A percentile compares a stretch with the other conserved stretches of the same genome.
Evolutionary conservation across 257 asterid species (phyloP).

Genomic region (Solanum appendiculatum): DNA sequence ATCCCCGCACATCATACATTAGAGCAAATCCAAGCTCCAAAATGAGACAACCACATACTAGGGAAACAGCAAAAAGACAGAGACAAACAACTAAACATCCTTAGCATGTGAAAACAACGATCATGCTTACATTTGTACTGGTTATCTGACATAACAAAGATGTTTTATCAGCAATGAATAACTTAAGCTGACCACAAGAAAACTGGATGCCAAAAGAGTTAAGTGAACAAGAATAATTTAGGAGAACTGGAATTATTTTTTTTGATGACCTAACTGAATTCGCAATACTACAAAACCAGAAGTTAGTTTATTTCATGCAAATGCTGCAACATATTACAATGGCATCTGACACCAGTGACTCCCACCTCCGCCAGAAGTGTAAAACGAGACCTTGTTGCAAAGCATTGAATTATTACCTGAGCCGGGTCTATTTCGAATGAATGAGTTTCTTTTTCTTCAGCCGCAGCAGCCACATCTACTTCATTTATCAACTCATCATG

Average conservation of each 20-base stretch:
- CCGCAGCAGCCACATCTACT: conserved; percentile 90
- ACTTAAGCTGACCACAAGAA: neutral
- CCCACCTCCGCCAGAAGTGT: neutral
- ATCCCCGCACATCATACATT: neutral
- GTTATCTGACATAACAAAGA: neutral
- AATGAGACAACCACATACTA: neutral
- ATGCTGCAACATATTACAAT: neutral
- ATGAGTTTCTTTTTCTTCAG: conserved; percentile 98
- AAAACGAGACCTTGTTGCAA: neutral
- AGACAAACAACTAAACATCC: neutral
- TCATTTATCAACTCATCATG: conserved; percentile 90
- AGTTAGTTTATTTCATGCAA: neutral
- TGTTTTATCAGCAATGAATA: neutral
- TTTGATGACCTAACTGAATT: neutral
- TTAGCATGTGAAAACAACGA: neutral
- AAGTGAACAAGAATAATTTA: neutral
- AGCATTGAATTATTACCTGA: conserved; percentile 38
- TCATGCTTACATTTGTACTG: neutral
- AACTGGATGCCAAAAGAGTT: neutral
- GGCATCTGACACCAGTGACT: neutral
- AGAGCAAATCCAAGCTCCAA: neutral
- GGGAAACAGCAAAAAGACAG: neutral
- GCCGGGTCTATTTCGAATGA: conserved; percentile 87
- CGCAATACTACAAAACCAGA: neutral
- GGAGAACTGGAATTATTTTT: neutral